Percentiles rank a stretch among this genome's conserved stretches.
Evolutionary conservation across 2,329 filamentous ascomycete genomes (phyloP).

Genomic region (Calycina herbarum): DNA sequence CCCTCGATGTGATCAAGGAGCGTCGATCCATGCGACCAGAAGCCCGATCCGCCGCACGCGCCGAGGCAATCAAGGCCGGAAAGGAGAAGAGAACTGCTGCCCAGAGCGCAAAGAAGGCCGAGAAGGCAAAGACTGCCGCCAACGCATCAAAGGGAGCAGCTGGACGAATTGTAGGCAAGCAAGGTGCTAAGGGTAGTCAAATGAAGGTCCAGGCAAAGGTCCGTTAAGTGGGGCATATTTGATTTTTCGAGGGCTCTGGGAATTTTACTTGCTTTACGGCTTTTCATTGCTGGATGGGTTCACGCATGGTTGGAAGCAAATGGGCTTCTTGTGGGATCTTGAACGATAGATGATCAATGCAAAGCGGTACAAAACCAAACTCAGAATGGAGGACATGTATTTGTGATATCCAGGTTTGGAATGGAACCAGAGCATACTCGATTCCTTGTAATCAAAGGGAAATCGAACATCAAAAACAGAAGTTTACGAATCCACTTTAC

Average conservation of each 20-base stretch:
- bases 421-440: neutral
- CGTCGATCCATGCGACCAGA: constrained; percentile 92
- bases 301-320: constrained; percentile 34
- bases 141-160: constrained; percentile 73
- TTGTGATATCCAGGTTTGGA: constrained; percentile 2
- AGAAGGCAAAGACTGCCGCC: constrained; percentile 94
- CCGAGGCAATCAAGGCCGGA: constrained; percentile 89
- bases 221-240: constrained; percentile 64
- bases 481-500: neutral
- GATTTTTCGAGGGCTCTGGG: constrained; percentile 20
- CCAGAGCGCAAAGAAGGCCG: constrained; percentile 93
- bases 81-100: constrained; percentile 97
- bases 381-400: neutral
- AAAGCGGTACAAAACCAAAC: constrained; percentile 28
- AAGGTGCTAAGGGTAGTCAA: constrained; percentile 88
- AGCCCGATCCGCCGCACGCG: constrained; percentile 88
- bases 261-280: constrained; percentile 29
- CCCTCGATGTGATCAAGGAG: constrained; percentile 99
- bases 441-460: neutral
- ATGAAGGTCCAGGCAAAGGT: constrained; percentile 82
- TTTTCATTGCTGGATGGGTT: constrained; percentile 30
- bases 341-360: constrained; percentile 38
- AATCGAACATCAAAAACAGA: neutral
- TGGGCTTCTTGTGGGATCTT: constrained; percentile 35
- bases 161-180: constrained; percentile 87